These are phyloP conservation scores for Streptanthus diversifolius DNA, from an alignment of 345 rosid species.

Conservation along the genomic window DNA sequence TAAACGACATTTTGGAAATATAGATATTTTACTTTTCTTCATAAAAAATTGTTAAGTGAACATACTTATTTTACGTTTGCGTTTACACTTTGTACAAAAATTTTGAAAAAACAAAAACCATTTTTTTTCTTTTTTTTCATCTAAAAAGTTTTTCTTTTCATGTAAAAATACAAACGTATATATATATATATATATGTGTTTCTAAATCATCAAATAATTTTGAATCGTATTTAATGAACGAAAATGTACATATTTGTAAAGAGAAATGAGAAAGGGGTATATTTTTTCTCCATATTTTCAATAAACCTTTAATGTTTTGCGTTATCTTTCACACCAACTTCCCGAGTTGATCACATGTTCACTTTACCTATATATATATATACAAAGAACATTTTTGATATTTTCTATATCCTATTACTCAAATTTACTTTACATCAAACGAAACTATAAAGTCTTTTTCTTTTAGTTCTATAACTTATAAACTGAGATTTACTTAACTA, in stretches of 20 bases:
- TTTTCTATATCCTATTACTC: background rate
- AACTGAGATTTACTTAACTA: background rate
- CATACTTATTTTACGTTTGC: background rate
- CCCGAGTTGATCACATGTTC: slow-evolving; percentile 17
- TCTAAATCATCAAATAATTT: background rate
- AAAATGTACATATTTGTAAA: slow-evolving; percentile 8
- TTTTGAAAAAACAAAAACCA: background rate
- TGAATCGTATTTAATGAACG: background rate
- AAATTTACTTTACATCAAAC: background rate
- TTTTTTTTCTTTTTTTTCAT: background rate
- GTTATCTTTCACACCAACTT: slow-evolving; percentile 23
- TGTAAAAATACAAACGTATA: background rate
- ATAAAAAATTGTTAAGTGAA: background rate
- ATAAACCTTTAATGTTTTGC: background rate
- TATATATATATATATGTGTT: background rate
- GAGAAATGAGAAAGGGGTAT: slow-evolving; percentile 15
- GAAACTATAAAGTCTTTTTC: background rate
- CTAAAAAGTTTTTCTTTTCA: background rate
- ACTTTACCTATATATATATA: background rate
- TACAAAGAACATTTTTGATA: slow-evolving; percentile 1
- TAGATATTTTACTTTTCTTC: background rate
- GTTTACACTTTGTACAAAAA: background rate
- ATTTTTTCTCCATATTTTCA: slow-evolving; percentile 6
- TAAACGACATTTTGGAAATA: background rate
- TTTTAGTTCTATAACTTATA: background rate